These are phyloP conservation scores for Inga laurina DNA, from an alignment of 306 rosid genomes.

Conservation along the genomic window DNA sequence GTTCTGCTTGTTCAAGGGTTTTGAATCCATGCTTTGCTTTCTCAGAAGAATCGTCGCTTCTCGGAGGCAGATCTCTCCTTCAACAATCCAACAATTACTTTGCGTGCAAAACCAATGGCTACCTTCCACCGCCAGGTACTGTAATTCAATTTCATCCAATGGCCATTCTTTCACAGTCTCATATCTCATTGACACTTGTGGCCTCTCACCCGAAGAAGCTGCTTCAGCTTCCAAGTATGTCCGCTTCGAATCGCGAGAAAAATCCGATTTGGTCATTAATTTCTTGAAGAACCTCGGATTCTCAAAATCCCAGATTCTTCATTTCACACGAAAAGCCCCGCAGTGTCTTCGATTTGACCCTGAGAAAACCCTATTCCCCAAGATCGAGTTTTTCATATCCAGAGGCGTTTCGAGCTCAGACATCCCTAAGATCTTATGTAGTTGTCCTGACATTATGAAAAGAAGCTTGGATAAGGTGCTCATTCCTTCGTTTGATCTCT, in stretches of 20 bases:
- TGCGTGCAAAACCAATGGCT: not conserved
- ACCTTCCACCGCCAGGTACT: not conserved
- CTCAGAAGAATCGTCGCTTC: not conserved
- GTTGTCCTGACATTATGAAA: not conserved
- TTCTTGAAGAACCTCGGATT: conserved; percentile 12
- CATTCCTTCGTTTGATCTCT: conserved; percentile 8
- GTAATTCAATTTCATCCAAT: not conserved
- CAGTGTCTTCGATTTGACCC: not conserved
- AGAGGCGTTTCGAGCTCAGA: conserved; percentile 21
- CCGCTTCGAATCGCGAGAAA: not conserved
- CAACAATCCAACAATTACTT: not conserved
- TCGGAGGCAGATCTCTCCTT: not conserved
- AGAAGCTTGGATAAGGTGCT: conserved; percentile 4
- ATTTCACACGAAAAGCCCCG: not conserved
- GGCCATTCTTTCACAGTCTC: conserved; percentile 1
- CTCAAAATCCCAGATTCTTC: not conserved
- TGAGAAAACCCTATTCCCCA: not conserved
- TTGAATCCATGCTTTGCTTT: not conserved
- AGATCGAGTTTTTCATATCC: conserved; percentile 30
- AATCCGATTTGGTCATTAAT: conserved; percentile 4
- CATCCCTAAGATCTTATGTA: not conserved
- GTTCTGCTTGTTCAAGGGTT: not conserved
- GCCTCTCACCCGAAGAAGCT: conserved; percentile 3
- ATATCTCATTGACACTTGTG: not conserved
- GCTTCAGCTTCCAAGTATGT: not conserved